Base-by-base conservation (phyloP, 2,329 filamentous ascomycete genomes). In the Claviceps cyperi region DNA sequence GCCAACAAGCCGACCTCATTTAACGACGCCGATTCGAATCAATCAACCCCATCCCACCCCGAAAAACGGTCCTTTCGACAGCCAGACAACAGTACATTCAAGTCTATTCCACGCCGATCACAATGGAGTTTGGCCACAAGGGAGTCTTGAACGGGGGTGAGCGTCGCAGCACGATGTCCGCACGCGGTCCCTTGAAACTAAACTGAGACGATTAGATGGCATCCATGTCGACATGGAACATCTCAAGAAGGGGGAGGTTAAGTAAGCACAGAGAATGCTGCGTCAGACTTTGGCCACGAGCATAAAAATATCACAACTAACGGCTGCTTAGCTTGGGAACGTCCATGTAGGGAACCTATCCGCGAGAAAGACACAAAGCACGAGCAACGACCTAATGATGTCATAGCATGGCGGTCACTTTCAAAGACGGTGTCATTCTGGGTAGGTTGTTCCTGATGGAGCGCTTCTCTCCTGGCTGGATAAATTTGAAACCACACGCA, bases 201-300 rank as follows among this genome's bases (percentile, higher is more conserved):
- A 46, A n/a, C 13, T 28, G 15, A 14, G 19, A 40, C 48, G 48
- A 50, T 46, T 62, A 97, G 92, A 98, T 90, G 92, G 92, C 67
- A 97, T 98, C 67, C 92, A 98, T 69, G 77, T 98, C 60, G 92
- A 98, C 66, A 98, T 98, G 92, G 87, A 97, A 64, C 84, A 92
- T 64, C 74, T 98, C 69, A 98, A 98, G 83, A 92, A 89, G 71
- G 92, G 92, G 55, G 92, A 98, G 75, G 91, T 98, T 67, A 98
- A 98, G 89, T 96, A 74, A 72, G 88, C 22, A 46, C 5, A 43
- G 6, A 7, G 32, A 14, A 13, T 28, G 5, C 39, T 21, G 39
- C 39, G 19, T 5, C 19, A 14, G 19, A 41, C 9, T 41, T 21
- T 11, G 9, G 7, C 6, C 6, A 40, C 17, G 8, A 40, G 9